Percentiles rank a stretch among this genome's conserved stretches.
These are phyloP conservation scores for Candida labiduridarum DNA, from an alignment of 1,139 yeast species.

Conservation along the genomic window DNA sequence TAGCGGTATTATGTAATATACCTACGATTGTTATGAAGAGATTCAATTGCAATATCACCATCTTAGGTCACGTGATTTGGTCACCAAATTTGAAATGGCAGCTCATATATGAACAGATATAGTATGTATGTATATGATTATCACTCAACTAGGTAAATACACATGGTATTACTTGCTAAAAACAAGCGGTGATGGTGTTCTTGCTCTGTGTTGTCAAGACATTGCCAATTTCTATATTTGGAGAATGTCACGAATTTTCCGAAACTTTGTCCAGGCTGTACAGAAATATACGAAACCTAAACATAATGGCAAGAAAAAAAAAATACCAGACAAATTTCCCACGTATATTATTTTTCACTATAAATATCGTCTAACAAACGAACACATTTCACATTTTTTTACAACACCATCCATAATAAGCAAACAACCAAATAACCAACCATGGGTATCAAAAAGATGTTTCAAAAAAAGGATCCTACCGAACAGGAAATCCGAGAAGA, in stretches of 20 bases:
- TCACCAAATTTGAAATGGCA: too few relatives aligned
- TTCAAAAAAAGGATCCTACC: constrained; percentile 64
- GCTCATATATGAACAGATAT: too few relatives aligned
- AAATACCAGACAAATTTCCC: not conserved
- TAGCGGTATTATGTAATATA: too few relatives aligned
- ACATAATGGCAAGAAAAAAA: not conserved
- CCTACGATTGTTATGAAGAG: too few relatives aligned
- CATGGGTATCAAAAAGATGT: constrained; percentile 56
- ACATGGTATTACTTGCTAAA: not conserved
- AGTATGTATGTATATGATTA: too few relatives aligned
- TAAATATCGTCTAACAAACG: not conserved
- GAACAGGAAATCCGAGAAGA: constrained; percentile 55
- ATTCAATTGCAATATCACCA: too few relatives aligned
- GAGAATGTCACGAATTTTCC: not conserved
- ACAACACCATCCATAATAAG: not conserved
- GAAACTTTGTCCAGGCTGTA: not conserved
- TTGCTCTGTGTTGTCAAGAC: too few relatives aligned
- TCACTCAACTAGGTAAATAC: too few relatives aligned
- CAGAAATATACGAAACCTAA: not conserved
- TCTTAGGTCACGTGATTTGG: too few relatives aligned
- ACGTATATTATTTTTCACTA: not conserved
- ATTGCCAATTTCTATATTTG: not conserved
- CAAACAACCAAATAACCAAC: not conserved
- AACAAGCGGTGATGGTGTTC: too few relatives aligned
- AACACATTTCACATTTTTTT: not conserved